Conservation (phyloP, 371 early-diverging fungal genomes). For the Rhizopus delemar region DNA sequence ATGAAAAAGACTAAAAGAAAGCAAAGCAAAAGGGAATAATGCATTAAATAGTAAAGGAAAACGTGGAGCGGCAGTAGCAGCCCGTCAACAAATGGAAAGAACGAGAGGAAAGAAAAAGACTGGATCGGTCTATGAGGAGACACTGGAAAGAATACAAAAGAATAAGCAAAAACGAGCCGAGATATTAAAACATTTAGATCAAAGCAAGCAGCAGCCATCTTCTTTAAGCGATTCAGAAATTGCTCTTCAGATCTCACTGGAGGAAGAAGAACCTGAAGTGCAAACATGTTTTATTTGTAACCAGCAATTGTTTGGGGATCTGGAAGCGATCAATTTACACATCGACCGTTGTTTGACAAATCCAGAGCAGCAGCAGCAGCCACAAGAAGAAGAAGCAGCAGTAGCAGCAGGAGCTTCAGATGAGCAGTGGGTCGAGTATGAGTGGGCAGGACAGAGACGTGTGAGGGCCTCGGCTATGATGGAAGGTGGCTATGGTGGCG, state of each 20-base stretch:
- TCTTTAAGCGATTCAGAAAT: slow-evolving; percentile 14
- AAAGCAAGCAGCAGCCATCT: not conserved
- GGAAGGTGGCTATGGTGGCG: slow-evolving; percentile 76
- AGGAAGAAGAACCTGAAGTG: slow-evolving; percentile 23
- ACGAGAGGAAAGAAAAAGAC: slow-evolving; percentile 42
- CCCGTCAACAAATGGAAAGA: slow-evolving; percentile 49
- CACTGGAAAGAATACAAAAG: slow-evolving; percentile 45
- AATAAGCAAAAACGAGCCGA: slow-evolving; percentile 29
- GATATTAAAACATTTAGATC: slow-evolving; percentile 21
- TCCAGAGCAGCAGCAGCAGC: slow-evolving; percentile 7
- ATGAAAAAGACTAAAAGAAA: slow-evolving; percentile 4
- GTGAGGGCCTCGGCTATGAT: slow-evolving; percentile 81
- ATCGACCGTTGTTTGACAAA: slow-evolving; percentile 69
- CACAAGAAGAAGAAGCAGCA: slow-evolving; percentile 3
- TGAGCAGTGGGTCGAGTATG: slow-evolving; percentile 72
- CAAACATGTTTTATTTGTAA: slow-evolving; percentile 79
- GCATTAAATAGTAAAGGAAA: slow-evolving; percentile 46
- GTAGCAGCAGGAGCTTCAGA: not conserved
- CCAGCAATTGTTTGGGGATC: slow-evolving; percentile 56
- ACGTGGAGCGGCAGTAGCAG: slow-evolving; percentile 60
- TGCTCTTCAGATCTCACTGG: slow-evolving; percentile 13
- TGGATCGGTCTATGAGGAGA: slow-evolving; percentile 44
- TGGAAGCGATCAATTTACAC: slow-evolving; percentile 66
- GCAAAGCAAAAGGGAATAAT: not conserved
- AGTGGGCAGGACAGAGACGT: slow-evolving; percentile 84